These are phyloP conservation scores for Globisporangium ultimum DNA, from an alignment of 352 stramenopile species.

Conservation along the genomic window DNA sequence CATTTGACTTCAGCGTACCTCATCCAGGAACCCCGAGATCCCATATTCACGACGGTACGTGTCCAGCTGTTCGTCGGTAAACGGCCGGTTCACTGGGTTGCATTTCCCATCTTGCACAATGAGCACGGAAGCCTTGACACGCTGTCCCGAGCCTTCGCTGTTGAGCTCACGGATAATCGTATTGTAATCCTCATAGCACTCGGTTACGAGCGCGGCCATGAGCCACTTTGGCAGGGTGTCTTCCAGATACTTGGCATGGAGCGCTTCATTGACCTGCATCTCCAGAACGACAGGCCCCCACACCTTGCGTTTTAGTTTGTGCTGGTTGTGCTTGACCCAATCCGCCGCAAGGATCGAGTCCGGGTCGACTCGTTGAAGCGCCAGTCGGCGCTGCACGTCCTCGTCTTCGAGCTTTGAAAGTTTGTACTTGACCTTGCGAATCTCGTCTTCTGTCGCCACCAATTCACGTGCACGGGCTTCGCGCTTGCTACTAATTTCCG, in stretches of 20 bases:
- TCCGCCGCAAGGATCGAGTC: constrained; percentile 74
- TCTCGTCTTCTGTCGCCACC: constrained; percentile 40
- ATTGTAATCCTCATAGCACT: constrained; percentile 83
- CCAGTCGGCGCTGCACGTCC: constrained; percentile 57
- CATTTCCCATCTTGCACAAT: constrained; percentile 62
- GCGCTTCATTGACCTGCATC: constrained; percentile 77
- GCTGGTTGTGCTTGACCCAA: constrained; percentile 71
- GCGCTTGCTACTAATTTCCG: constrained; percentile 65
- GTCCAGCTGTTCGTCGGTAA: constrained; percentile 52
- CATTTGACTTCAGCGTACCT: constrained; percentile 29
- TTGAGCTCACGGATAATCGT: constrained; percentile 69
- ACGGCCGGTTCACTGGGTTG: constrained; percentile 51
- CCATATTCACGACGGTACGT: constrained; percentile 48
- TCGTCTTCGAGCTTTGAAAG: constrained; percentile 73
- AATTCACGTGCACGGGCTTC: constrained; percentile 53
- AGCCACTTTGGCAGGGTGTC: constrained; percentile 81
- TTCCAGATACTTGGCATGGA: constrained; percentile 84
- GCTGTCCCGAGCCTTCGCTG: constrained; percentile 32
- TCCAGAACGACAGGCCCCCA: constrained; percentile 82
- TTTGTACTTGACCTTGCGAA: constrained; percentile 48
- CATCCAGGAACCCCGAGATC: constrained; percentile 75
- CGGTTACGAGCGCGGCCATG: constrained; percentile 64
- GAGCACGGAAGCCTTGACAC: constrained; percentile 65
- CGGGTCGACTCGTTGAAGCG: constrained; percentile 53
- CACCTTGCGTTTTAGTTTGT: constrained; percentile 68